Evolutionary conservation across 2,329 filamentous ascomycete genomes (phyloP), one percentile per base, ranked within the genome.

Genomic region (Epichloe baconii): DNA sequence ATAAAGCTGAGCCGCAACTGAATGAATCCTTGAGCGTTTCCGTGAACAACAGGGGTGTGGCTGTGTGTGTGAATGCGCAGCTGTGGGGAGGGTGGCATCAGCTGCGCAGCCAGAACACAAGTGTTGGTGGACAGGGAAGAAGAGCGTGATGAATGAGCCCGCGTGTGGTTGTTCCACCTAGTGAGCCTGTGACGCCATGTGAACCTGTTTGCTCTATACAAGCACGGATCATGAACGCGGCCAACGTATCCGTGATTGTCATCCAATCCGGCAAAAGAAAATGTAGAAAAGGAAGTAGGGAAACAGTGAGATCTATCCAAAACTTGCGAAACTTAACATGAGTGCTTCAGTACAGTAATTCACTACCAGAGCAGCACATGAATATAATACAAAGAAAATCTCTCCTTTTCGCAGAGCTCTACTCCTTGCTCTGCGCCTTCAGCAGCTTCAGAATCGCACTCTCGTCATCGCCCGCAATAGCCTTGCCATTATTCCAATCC

Each of bases 401-500:
- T 4, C 11, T 14, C 2, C 7, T 36, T 19, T 19, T 11, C 23
- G 34, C 35, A 41, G 17, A 41, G 43, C 17, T 41, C 38, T 38
- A 54, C 5, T 52, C 23, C 26, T 47, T 23, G 19, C 34, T 50
- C 31, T 50, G 50, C 23, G 78, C 73, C 53, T 81, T 78, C 49
- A 96, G 68, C 68, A 95, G 75, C 69, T 85, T 88, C 63, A 95
- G 69, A 54, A 97, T 96, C 71, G 91, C 86, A 15, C 88, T 95
- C 71, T 95, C 84, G 57, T 86, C 83, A 48, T 86, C 87, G 19
- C 88, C 87, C 26, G 80, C 72, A 71, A 86, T 74, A 45, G 83
- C 91, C 66, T 82, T 86, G 57, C 90, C 93, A 66, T 91, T 90
- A 65, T 85, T 88, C 93, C 93, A 97, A 66, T 97, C 91, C 49